Percentiles rank a stretch among this genome's conserved stretches.
Conservation (phyloP, 2,329 filamentous ascomycete species). For the Fusarium nygamai region DNA sequence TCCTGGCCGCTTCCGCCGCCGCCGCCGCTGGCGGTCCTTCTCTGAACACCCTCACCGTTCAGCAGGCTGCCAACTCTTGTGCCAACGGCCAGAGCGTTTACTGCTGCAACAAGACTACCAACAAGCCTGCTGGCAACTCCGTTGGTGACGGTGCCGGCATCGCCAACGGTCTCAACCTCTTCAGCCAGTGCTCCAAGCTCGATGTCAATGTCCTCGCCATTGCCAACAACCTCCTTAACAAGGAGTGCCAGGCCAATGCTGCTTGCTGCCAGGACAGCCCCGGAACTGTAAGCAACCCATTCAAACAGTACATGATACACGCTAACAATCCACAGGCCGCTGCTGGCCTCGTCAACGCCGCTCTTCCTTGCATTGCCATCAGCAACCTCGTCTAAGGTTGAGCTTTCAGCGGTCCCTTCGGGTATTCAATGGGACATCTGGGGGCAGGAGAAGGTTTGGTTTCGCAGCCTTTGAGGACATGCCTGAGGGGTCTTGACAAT, state of each 20-base stretch:
- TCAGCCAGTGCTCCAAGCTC: background rate
- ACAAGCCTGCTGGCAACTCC: background rate
- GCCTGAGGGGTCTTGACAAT: background rate
- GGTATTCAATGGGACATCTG: background rate
- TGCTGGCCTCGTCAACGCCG: background rate
- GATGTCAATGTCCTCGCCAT: background rate
- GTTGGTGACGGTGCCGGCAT: background rate
- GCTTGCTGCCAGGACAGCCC: slow-evolving; percentile 11
- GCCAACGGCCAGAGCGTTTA: background rate
- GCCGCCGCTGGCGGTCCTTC: background rate
- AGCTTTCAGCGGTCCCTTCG: background rate
- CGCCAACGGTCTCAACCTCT: background rate
- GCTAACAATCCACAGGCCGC: background rate
- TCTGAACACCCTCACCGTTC: background rate
- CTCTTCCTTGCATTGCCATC: background rate
- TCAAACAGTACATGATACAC: fast-evolving
- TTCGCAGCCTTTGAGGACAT: background rate
- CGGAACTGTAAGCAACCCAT: background rate
- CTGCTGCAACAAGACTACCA: slow-evolving; percentile 2
- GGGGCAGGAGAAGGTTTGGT: background rate
- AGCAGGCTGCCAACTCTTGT: background rate
- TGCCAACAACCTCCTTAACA: background rate
- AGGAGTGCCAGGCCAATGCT: background rate
- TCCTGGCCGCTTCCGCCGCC: background rate
- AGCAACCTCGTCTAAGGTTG: slow-evolving; percentile 1